phyloP scores from a whole-genome alignment of 768 basidiomycete species.

The Dacryopinax primogenitus region DNA sequence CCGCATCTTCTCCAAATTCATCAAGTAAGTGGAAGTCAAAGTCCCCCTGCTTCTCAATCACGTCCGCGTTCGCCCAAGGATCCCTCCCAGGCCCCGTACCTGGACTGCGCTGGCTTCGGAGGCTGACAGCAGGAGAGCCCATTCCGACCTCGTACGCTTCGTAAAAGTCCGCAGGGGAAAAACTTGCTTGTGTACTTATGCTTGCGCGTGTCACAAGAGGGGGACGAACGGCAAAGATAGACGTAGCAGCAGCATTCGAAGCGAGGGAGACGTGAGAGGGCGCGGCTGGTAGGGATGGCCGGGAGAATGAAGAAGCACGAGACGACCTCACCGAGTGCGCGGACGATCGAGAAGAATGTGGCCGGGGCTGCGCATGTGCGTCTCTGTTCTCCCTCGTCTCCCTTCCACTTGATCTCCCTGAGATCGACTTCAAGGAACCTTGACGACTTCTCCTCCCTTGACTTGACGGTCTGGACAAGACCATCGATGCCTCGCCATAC shows the following conservation, averaged over 20 bases:
- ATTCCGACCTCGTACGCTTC: constrained; percentile 5
- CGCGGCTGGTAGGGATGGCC: not conserved
- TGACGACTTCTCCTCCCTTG: not conserved
- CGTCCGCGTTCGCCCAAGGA: not conserved
- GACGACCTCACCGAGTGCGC: not conserved
- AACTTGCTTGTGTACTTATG: not conserved
- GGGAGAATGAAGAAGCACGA: not conserved
- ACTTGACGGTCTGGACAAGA: not conserved
- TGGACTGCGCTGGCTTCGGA: not conserved
- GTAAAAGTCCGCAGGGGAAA: constrained; percentile 3
- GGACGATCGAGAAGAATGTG: not conserved
- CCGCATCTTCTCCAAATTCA: no score
- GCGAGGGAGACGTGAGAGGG: not conserved
- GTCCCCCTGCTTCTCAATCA: not conserved
- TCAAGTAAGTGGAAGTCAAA: not conserved
- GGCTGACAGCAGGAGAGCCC: not conserved
- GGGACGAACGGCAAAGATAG: not conserved
- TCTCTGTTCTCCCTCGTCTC: not conserved
- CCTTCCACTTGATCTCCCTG: not conserved
- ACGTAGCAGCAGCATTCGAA: no score
- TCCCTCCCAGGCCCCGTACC: not conserved
- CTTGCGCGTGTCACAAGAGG: not conserved
- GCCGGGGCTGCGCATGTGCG: not conserved
- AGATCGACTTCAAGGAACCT: not conserved
- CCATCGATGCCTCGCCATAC: not conserved